Percentiles rank a stretch among this genome's conserved stretches.
Conservation (phyloP, 192 early-diverging fungal species). For the Coemansia sp. region DNA sequence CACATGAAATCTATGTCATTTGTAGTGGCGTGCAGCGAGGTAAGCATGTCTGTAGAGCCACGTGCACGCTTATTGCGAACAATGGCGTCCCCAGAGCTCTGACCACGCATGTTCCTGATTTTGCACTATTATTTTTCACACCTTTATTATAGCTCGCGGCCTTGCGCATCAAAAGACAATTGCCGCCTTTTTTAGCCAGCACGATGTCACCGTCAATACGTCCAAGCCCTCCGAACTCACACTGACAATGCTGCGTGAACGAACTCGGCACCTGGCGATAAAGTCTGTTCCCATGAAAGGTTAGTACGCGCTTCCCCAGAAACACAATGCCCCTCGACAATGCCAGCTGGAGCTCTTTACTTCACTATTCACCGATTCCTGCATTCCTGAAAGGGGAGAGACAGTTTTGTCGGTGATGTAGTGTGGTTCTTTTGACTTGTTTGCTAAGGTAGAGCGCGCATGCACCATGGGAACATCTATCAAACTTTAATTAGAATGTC, state of each 20-base stretch:
- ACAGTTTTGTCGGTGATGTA: background rate
- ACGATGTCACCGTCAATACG: constrained; percentile 50
- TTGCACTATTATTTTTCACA: background rate
- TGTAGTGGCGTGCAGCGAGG: constrained; percentile 39
- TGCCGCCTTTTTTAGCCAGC: constrained; percentile 37
- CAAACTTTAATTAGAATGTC: background rate
- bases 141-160: constrained; percentile 37
- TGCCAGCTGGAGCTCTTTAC: background rate
- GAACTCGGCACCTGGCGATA: constrained; percentile 43
- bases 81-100: background rate
- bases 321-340: background rate
- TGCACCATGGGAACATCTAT: background rate
- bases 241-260: constrained; percentile 39
- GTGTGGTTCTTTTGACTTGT: background rate
- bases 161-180: constrained; percentile 47
- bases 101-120: background rate
- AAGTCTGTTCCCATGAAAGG: constrained; percentile 38
- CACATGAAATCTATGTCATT: background rate
- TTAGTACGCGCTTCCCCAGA: constrained; percentile 11
- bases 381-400: background rate
- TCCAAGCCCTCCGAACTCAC: constrained; percentile 46
- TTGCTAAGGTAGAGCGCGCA: background rate
- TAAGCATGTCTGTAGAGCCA: background rate
- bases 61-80: background rate
- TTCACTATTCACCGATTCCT: background rate